Evolutionary conservation across 139 green algal species (phyloP), one percentile per base, ranked within the genome.

Genomic region (Micromonas pusilla): DNA sequence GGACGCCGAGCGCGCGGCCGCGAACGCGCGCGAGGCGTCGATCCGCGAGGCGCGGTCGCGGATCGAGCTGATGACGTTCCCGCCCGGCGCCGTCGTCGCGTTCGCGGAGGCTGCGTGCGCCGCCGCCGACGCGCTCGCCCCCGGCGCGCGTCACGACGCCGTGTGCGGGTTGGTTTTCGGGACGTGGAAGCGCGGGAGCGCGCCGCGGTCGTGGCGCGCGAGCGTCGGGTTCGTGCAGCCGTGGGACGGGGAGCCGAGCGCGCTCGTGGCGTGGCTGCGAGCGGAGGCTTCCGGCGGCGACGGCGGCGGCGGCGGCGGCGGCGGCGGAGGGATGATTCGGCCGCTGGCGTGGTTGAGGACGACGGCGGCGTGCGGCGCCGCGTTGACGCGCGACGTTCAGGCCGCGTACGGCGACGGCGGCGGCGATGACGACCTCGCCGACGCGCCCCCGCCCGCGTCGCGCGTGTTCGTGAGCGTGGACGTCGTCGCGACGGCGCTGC

Each of bases 211-310:
- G 26, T 36, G n/a, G 62, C 62, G 62, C 26, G 33, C 33, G 13
- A 39, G 30, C 4, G 65, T 72, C n/a, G 65, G 26, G 65, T 72
- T 72, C 65, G 30, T 39, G 28, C 65, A 72, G 32, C 65, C 65
- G n/a, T 72, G 65, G 65, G 65, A 72, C 28, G 65, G 65, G 23
- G 65, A 72, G 13, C 13, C 33, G 13, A 3, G 3, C 13, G 13
- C 32, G 13, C 26, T 72, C 28, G 28, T 72, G 4, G 32, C 65
- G 30, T 72, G 65, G 65, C 28, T 72, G 9, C 45, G 45, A 9
- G 9, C 45, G 9, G 45, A 57, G 16, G 45, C 9, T 23, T 23
- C 45, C 9, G 16, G 16, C 9, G 45, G 9, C 45, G 45, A 9
- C 9, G 16, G 45, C 9, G 16, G 45, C 45, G 45, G 45, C n/a